These are phyloP conservation scores for Macaranga tanarius DNA, from an alignment of 441 rosid genomes.

Conservation along the genomic window DNA sequence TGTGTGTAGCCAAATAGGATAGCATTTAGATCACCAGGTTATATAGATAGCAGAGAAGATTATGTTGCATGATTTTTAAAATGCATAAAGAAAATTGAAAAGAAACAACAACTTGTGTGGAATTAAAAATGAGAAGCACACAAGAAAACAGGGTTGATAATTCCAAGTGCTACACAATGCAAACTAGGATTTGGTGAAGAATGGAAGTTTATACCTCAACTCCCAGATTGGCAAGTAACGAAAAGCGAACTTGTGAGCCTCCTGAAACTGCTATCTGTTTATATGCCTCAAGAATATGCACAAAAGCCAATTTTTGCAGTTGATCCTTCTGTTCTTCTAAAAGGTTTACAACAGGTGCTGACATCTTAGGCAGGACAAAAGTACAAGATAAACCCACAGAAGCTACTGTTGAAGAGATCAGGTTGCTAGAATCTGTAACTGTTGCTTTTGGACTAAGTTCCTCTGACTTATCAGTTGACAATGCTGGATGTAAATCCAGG, in stretches of 20 bases:
- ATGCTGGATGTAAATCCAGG: slow-evolving; percentile 53
- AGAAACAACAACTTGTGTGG: neutral
- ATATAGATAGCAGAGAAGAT: neutral
- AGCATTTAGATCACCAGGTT: neutral
- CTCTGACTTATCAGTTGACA: slow-evolving; percentile 79
- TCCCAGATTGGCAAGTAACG: slow-evolving; percentile 84
- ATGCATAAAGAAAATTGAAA: neutral
- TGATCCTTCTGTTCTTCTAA: slow-evolving; percentile 81
- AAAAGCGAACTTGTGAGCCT: slow-evolving; percentile 75
- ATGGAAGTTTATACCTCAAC: slow-evolving; percentile 58
- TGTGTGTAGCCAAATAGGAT: neutral
- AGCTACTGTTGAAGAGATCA: slow-evolving; percentile 64
- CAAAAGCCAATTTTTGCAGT: slow-evolving; percentile 69
- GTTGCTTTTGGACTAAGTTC: slow-evolving; percentile 77
- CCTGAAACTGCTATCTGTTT: slow-evolving; percentile 85
- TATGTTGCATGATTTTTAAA: neutral
- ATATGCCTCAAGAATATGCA: slow-evolving; percentile 78
- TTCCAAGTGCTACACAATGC: neutral
- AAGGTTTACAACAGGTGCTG: slow-evolving; percentile 85
- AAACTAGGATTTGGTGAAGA: neutral
- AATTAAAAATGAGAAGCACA: neutral
- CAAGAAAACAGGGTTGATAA: neutral
- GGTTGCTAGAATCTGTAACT: slow-evolving; percentile 45
- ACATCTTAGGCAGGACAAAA: slow-evolving; percentile 81
- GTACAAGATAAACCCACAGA: slow-evolving; percentile 50